These are phyloP conservation scores for Byssothecium circinans DNA, from an alignment of 2,329 filamentous ascomycete species.

Conservation along the genomic window DNA sequence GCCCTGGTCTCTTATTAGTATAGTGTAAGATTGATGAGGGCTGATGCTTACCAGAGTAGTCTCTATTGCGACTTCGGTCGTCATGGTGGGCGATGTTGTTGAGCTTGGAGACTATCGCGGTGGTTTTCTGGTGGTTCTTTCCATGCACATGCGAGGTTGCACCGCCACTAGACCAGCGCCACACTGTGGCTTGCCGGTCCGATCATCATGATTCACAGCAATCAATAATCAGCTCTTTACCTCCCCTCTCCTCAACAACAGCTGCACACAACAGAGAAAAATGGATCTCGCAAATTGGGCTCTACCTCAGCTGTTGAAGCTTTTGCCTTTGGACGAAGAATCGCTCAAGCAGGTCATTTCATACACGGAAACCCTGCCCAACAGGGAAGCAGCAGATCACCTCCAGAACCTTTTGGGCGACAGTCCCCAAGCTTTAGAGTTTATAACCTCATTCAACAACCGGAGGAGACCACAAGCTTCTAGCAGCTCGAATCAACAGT, in stretches of 20 bases:
- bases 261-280: slow-evolving; percentile 5
- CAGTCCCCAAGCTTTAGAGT: slow-evolving; percentile 72
- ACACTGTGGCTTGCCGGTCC: slow-evolving; percentile 15
- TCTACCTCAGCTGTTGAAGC: slow-evolving; percentile 70
- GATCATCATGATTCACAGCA: slow-evolving; percentile 23
- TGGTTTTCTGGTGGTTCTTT: slow-evolving; percentile 20
- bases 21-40: background rate
- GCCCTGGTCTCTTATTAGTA: slow-evolving; percentile 59
- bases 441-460: slow-evolving; percentile 75
- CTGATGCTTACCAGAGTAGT: slow-evolving; percentile 72
- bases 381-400: slow-evolving; percentile 76
- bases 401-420: slow-evolving; percentile 88
- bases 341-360: slow-evolving; percentile 82
- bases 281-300: slow-evolving; percentile 58
- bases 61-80: slow-evolving; percentile 75
- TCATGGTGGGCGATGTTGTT: slow-evolving; percentile 26
- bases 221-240: slow-evolving; percentile 1
- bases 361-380: slow-evolving; percentile 77
- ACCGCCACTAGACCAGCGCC: slow-evolving; percentile 15
- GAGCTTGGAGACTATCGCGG: background rate
- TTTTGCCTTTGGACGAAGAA: slow-evolving; percentile 82
- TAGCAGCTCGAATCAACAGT: slow-evolving; percentile 16
- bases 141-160: slow-evolving; percentile 8
- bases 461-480: slow-evolving; percentile 50
- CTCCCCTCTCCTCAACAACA: background rate